Evolutionary conservation across 2,329 filamentous ascomycete species (phyloP).

Genomic region (Gnomoniopsis smithogilvyi): DNA sequence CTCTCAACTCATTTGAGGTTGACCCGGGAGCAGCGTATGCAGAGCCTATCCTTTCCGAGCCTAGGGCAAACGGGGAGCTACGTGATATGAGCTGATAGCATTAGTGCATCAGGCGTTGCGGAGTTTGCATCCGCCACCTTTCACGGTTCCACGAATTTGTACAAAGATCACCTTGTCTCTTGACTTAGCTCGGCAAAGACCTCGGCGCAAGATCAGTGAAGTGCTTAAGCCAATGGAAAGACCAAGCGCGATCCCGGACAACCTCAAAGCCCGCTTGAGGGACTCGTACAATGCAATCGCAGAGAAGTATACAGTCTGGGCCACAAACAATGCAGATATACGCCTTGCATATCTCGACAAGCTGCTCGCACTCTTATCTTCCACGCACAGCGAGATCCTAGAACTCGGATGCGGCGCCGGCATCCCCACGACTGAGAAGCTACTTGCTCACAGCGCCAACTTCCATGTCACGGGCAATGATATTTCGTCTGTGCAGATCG

Average conservation of each 20-base stretch:
- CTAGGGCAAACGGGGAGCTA: too few relatives aligned
- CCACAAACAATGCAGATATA: slow-evolving; percentile 26
- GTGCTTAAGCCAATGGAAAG: not conserved
- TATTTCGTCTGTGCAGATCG: slow-evolving; percentile 37
- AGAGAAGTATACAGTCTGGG: slow-evolving; percentile 38
- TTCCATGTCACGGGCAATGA: slow-evolving; percentile 36
- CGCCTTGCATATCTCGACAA: slow-evolving; percentile 32
- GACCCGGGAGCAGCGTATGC: too few relatives aligned
- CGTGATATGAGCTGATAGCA: too few relatives aligned
- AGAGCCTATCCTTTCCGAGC: too few relatives aligned
- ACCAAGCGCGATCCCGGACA: not conserved
- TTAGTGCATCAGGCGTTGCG: too few relatives aligned
- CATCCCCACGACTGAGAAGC: slow-evolving; percentile 31
- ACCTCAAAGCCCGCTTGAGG: slow-evolving; percentile 37
- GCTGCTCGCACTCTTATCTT: slow-evolving; percentile 26
- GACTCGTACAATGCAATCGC: slow-evolving; percentile 39
- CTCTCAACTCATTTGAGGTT: too few relatives aligned
- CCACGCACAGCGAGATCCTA: slow-evolving; percentile 25
- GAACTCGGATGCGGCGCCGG: slow-evolving; percentile 42
- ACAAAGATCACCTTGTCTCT: too few relatives aligned
- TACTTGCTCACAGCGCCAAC: slow-evolving; percentile 26
- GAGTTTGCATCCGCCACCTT: not conserved
- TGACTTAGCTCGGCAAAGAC: too few relatives aligned
- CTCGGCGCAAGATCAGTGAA: not conserved
- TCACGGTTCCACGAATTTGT: not conserved